A percentile compares a stretch with the other conserved stretches of the same genome.
Evolutionary conservation across 768 basidiomycete species (phyloP).

Genomic region (Naganishia randhawae): DNA sequence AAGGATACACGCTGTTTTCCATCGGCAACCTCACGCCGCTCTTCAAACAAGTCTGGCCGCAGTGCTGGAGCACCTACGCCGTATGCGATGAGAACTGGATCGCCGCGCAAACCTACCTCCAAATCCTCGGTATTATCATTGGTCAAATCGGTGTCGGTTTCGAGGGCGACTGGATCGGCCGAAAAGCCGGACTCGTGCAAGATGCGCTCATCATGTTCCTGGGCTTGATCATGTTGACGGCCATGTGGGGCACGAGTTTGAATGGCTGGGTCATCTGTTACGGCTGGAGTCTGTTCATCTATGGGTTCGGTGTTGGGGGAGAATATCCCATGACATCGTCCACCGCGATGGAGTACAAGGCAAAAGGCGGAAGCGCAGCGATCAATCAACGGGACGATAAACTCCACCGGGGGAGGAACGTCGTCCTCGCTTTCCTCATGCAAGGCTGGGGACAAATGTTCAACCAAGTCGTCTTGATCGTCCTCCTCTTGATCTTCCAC

Average conservation of each 20-base stretch:
- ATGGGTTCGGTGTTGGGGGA: conserved; percentile 48
- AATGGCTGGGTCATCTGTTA: conserved; percentile 53
- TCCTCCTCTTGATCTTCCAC: conserved; percentile 53
- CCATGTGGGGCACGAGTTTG: conserved; percentile 51
- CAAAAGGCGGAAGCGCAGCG: conserved; percentile 35
- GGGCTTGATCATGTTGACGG: conserved; percentile 53
- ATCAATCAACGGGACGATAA: conserved; percentile 50
- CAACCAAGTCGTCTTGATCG: conserved; percentile 50
- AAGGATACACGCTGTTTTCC: conserved; percentile 53
- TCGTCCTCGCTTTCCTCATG: conserved; percentile 53
- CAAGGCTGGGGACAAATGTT: conserved; percentile 53
- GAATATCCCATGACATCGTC: conserved; percentile 53
- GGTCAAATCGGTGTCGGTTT: conserved; percentile 51
- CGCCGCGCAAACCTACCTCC: conserved; percentile 48
- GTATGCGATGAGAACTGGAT: conserved; percentile 50
- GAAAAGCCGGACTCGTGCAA: conserved; percentile 51
- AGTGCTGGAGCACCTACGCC: conserved; percentile 46
- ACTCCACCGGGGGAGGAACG: conserved; percentile 52
- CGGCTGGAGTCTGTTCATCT: conserved; percentile 52
- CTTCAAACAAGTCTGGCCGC: conserved; percentile 50
- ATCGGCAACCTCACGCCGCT: conserved; percentile 52
- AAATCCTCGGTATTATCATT: conserved; percentile 53
- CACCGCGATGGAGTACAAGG: conserved; percentile 49
- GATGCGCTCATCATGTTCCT: conserved; percentile 53
- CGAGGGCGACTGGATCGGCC: conserved; percentile 53